Percentiles rank a stretch among this genome's conserved stretches.
Conservation (phyloP, 2,329 filamentous ascomycete genomes). For the Xylariaceae sp. region DNA sequence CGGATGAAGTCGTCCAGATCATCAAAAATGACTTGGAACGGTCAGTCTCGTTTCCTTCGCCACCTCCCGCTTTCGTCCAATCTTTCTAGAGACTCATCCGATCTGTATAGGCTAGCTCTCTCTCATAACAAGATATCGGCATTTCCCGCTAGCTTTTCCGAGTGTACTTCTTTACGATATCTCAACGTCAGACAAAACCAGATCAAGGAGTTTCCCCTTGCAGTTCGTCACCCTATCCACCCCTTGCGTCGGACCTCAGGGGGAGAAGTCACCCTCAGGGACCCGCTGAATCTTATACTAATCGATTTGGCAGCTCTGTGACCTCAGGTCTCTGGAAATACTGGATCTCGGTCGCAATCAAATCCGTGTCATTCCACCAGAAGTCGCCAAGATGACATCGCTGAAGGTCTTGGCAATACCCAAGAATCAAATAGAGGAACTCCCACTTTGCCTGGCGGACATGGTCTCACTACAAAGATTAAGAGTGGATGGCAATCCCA, state of each 20-base stretch:
- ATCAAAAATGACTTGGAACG: constrained; percentile 73
- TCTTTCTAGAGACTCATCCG: constrained; percentile 10
- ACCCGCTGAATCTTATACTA: constrained; percentile 10
- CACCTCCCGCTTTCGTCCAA: neutral
- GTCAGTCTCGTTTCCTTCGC: constrained; percentile 41
- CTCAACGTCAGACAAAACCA: constrained; percentile 77
- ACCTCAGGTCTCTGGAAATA: constrained; percentile 84
- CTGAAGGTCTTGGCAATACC: constrained; percentile 86
- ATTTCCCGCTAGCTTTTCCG: constrained; percentile 69
- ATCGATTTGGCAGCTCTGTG: constrained; percentile 64
- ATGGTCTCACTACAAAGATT: constrained; percentile 87
- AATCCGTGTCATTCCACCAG: constrained; percentile 71
- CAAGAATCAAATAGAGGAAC: constrained; percentile 80
- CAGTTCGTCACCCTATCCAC: constrained; percentile 40
- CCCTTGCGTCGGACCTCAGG: neutral
- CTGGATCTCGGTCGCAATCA: constrained; percentile 89
- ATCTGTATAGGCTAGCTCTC: constrained; percentile 61
- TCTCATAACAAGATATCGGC: constrained; percentile 74
- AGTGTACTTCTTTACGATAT: constrained; percentile 76
- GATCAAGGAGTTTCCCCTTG: constrained; percentile 60
- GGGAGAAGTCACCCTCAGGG: too few species aligned
- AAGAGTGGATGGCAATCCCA: constrained; percentile 84
- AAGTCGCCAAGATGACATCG: constrained; percentile 77
- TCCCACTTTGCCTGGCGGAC: constrained; percentile 81
- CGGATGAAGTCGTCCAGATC: constrained; percentile 71